Evolutionary conservation across 2,329 filamentous ascomycete genomes (phyloP).

Genomic region (Botrytis paeoniae): DNA sequence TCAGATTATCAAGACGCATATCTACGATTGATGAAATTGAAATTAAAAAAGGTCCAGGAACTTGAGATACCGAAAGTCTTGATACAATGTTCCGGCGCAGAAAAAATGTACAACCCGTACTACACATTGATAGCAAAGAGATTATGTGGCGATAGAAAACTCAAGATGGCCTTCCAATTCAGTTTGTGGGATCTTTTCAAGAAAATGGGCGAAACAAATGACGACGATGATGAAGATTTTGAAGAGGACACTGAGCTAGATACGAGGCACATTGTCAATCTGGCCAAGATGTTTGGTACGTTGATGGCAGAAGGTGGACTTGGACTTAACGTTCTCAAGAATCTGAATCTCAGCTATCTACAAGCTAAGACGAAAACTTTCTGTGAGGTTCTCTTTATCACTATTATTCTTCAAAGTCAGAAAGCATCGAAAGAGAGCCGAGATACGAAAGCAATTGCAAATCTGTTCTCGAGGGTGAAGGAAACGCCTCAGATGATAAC

Average conservation of each 20-base stretch:
- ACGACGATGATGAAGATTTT: slow-evolving; percentile 61
- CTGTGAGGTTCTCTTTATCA: slow-evolving; percentile 76
- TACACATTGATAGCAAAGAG: slow-evolving; percentile 82
- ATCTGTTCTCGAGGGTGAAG: slow-evolving; percentile 63
- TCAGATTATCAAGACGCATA: slow-evolving; percentile 82
- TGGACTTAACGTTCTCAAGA: slow-evolving; percentile 59
- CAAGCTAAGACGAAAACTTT: slow-evolving; percentile 75
- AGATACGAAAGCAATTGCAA: slow-evolving; percentile 58
- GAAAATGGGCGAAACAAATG: slow-evolving; percentile 70
- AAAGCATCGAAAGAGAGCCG: slow-evolving; percentile 46
- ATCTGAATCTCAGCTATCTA: slow-evolving; percentile 74
- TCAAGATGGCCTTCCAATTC: slow-evolving; percentile 84
- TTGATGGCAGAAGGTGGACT: slow-evolving; percentile 60
- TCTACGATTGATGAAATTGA: slow-evolving; percentile 73
- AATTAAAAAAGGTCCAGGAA: slow-evolving; percentile 81
- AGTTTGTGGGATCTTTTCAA: slow-evolving; percentile 83
- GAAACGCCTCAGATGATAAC: slow-evolving; percentile 66
- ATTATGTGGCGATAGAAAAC: slow-evolving; percentile 70
- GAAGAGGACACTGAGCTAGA: slow-evolving; percentile 51
- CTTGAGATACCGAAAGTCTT: slow-evolving; percentile 84
- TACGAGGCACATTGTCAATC: slow-evolving; percentile 60
- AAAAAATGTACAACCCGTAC: slow-evolving; percentile 85
- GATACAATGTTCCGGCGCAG: slow-evolving; percentile 80
- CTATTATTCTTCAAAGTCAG: slow-evolving; percentile 66
- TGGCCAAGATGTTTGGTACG: slow-evolving; percentile 63